Conservation (phyloP, 1,284 basidiomycete genomes). For the Schizophyllum amplum region DNA sequence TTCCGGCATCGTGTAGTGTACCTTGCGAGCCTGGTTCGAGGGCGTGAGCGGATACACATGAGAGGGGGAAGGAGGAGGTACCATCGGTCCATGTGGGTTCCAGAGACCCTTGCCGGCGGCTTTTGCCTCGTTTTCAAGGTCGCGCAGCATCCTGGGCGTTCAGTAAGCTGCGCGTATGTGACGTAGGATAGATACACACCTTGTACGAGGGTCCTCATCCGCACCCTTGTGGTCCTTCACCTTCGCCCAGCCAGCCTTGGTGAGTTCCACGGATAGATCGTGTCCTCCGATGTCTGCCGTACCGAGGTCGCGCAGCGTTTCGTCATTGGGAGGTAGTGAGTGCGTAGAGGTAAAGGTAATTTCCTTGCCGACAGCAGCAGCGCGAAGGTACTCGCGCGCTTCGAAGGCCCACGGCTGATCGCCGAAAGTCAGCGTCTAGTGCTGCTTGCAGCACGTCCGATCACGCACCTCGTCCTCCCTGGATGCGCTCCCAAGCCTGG, state of each 20-base stretch:
- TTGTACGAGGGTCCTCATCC: conserved; percentile 69
- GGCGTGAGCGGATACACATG: conserved; percentile 7
- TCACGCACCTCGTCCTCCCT: conserved; percentile 78
- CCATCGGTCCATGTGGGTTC: conserved; percentile 79
- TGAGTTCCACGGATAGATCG: conserved; percentile 74
- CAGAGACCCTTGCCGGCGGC: conserved; percentile 76
- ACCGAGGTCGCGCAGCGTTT: conserved; percentile 69
- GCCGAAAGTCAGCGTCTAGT: conserved; percentile 4
- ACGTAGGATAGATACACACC: background rate
- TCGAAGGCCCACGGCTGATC: conserved; percentile 83
- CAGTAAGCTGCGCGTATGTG: background rate
- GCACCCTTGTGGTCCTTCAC: conserved; percentile 81
- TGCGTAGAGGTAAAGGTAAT: conserved; percentile 73
- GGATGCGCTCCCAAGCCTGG: conserved; percentile 70
- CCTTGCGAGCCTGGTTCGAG: conserved; percentile 50
- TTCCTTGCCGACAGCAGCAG: conserved; percentile 83
- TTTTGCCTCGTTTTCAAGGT: conserved; percentile 76
- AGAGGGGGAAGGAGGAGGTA: conserved; percentile 22
- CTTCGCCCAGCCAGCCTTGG: conserved; percentile 87
- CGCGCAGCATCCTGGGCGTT: conserved; percentile 25
- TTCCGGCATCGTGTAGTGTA: conserved; percentile 83
- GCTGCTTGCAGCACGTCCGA: background rate
- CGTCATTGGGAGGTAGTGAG: conserved; percentile 62
- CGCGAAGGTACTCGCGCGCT: conserved; percentile 86
- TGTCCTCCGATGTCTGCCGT: conserved; percentile 59